Base-by-base conservation (phyloP, 169 alveolate genomes). In the Ichthyophthirius multifiliis region DNA sequence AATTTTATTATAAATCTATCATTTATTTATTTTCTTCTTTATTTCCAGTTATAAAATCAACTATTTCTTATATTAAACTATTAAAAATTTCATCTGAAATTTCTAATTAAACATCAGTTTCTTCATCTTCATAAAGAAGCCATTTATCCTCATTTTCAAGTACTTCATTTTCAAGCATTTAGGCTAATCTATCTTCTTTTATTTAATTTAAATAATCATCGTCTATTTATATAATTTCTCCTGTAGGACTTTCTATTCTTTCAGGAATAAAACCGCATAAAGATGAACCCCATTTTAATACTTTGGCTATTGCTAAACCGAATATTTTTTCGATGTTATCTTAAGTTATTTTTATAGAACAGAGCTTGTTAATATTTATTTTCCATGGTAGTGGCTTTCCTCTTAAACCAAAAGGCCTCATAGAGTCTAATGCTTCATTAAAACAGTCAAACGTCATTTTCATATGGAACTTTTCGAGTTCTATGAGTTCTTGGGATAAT, bases 101-200 rank as follows among this genome's bases (percentile, higher is more conserved):
- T 39, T 67, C 48, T 0, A 67, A 37, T 18, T 37, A 39, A 1
- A 79, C 80, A 65, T 65, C 80, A 37, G 85, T 65, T 47, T 79
- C 43, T 12, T 79, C 85, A 39, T 79, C 80, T 16, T 79, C 85
- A 46, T 79, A 79, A 79, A 31, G 44, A n/a, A 67, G 43, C 85
- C 85, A 79, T 45, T 79, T 67, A 12, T 79, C 80, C 41, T 79
- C 85, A n/a, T 46, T 65, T 35, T 79, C 85, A 39, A 65, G 27
- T 79, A 79, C 85, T 47, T 79, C 85, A 79, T 79, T 65, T 79
- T 79, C 85, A 13, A 79, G 75, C 85, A 79, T 79, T 65, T 67
- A 12, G 15, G 75, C 48, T 13, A 79, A 43, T 79, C 85, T 65
- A 23, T 79, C 85, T 46, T 79, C 85, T 46, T 79, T 79, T 5